phyloP scores from a whole-genome alignment of 495 filamentous ascomycete genomes.

The Bombardia bombarda region DNA sequence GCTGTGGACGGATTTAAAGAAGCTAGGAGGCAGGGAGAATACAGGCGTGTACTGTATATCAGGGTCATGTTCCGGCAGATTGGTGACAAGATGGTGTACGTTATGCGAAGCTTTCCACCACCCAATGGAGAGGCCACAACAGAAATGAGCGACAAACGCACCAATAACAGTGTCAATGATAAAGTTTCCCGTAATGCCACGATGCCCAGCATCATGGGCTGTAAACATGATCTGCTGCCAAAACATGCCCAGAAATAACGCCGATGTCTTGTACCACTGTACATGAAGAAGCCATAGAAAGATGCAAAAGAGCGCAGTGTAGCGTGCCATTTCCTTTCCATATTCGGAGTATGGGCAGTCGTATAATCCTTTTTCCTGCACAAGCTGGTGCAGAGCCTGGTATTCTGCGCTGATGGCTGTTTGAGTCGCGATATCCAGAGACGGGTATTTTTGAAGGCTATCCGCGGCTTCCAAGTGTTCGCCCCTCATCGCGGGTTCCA shows the following conservation, averaged over 20 bases:
- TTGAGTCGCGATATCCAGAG: conserved; percentile 35
- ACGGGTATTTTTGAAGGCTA: conserved; percentile 30
- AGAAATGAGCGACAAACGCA: conserved; percentile 40
- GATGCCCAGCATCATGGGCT: conserved; percentile 44
- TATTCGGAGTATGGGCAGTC: conserved; percentile 36
- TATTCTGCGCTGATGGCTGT: conserved; percentile 34
- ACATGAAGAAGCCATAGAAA: conserved; percentile 24
- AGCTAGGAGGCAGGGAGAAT: conserved; percentile 40
- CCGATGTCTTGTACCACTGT: conserved; percentile 38
- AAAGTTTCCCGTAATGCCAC: conserved; percentile 41
- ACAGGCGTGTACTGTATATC: conserved; percentile 45
- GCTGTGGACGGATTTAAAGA: conserved; percentile 34
- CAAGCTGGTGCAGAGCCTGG: conserved; percentile 30
- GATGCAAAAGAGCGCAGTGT: conserved; percentile 26
- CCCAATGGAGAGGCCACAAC: conserved; percentile 40
- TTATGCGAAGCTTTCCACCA: conserved; percentile 50
- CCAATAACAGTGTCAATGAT: conserved; percentile 38
- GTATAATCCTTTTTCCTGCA: conserved; percentile 34
- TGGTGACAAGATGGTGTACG: conserved; percentile 45
- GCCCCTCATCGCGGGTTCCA: not conserved
- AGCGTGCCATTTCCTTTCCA: conserved; percentile 35
- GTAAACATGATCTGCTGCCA: conserved; percentile 50
- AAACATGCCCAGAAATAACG: conserved; percentile 38
- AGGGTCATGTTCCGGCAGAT: conserved; percentile 43
- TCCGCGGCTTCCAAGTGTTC: conserved; percentile 23